Evolutionary conservation across 768 basidiomycete species (phyloP), one percentile per base, ranked within the genome.

Genomic region (Cubamyces sp.): DNA sequence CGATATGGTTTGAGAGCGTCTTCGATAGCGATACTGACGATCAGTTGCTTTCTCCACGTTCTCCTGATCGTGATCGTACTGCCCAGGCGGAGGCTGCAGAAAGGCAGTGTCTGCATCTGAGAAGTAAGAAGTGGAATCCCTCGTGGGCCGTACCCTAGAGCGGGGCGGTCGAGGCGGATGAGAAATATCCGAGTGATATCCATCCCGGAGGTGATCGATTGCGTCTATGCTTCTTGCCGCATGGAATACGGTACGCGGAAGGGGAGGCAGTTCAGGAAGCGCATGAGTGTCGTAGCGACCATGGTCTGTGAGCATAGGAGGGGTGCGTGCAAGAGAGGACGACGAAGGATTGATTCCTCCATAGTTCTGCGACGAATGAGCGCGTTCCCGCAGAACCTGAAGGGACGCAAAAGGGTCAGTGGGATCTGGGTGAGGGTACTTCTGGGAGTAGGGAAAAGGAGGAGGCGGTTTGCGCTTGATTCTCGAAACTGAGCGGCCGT

Each of bases 351-450:
- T 56, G 43, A 39, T 50, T 4, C 52, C 52, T 2, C 37, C 53
- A 61, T 41, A 49, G 26, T 26, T 54, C 61, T 61, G 56, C 56
- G 76, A 74, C 19, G 77, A 77, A 64, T 80, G 81, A 5, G 84
- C 82, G 57, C 87, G 82, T 62, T 79, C 82, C 52, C 89, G 84
- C 26, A 91, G 78, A 25, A 84, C 83, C 69, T 83, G 82, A 45
- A 91, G 82, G 0, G 89, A 83, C 5, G 85, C 88, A 64, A 90
- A 90, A 1, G 89, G 89, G 70, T 91, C 87, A 18, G 68, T 70
- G 21, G 87, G 87, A 73, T 91, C 89, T 30, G 87, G 87, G 1
- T 77, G 73, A 5, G 89, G 89, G 71, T 90, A 91, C 42, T 84
- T 78, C 55, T 78, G 69, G 11, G 82, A 78, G 66, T 80, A 71